These are phyloP conservation scores for Orbilia javanica DNA, from an alignment of 2,329 filamentous ascomycete species.

Conservation along the genomic window DNA sequence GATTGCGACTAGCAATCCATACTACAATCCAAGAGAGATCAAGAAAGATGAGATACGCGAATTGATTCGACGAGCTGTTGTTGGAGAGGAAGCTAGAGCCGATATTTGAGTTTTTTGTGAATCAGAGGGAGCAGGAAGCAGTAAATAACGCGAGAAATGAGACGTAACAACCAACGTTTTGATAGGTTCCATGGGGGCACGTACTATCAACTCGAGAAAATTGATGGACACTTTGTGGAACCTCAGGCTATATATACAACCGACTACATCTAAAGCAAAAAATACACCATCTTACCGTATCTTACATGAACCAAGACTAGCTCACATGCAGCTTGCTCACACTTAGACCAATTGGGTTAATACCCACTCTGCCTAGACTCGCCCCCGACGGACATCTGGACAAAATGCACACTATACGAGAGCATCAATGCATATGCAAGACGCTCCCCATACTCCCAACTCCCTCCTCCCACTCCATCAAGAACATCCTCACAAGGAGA, in stretches of 20 bases:
- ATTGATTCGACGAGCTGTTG: conserved; percentile 73
- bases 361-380: conserved; percentile 39
- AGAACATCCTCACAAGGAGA: background rate
- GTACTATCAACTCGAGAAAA: background rate
- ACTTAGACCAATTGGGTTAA: conserved; percentile 50
- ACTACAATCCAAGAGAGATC: conserved; percentile 72
- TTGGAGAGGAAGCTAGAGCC: conserved; percentile 71
- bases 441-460: conserved; percentile 15
- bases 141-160: conserved; percentile 15
- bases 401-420: conserved; percentile 23
- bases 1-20: conserved; percentile 72
- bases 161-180: conserved; percentile 12
- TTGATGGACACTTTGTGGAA: conserved; percentile 30
- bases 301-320: conserved; percentile 17
- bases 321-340: conserved; percentile 12
- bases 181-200: conserved; percentile 21
- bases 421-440: conserved; percentile 14
- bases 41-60: conserved; percentile 70
- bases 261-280: background rate
- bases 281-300: conserved; percentile 3
- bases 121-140: background rate
- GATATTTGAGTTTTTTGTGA: conserved; percentile 66
- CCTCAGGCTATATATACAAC: conserved; percentile 28
- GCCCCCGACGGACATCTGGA: conserved; percentile 20
- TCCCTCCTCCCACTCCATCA: background rate